phyloP scores from a whole-genome alignment of 805 yeast species.

The Pichia sporocuriosa region DNA sequence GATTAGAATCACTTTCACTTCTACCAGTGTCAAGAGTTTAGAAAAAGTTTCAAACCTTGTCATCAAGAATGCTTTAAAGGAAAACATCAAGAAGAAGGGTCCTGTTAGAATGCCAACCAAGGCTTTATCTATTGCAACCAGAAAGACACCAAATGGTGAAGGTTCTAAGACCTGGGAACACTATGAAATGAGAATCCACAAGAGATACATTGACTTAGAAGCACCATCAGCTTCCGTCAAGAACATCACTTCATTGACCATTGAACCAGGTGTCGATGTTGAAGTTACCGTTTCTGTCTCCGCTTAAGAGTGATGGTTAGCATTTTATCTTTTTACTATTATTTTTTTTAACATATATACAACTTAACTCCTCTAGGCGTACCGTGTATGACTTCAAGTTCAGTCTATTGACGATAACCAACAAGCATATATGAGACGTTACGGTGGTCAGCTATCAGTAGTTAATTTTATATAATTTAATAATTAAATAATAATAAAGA shows the following conservation, averaged over 20 bases:
- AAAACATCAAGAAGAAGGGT: slow-evolving; percentile 89
- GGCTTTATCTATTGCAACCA: slow-evolving; percentile 95
- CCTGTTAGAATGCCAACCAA: slow-evolving; percentile 99
- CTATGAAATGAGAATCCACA: slow-evolving; percentile 99
- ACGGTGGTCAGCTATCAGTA: slow-evolving; percentile 56
- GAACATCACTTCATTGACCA: slow-evolving; percentile 95
- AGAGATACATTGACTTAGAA: slow-evolving; percentile 97
- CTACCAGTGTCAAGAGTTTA: slow-evolving; percentile 97
- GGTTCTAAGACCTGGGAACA: slow-evolving; percentile 99
- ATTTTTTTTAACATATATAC: no score
- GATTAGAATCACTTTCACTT: slow-evolving; percentile 98
- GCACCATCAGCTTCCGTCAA: slow-evolving; percentile 92
- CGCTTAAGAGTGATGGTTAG: no score
- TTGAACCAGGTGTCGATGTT: slow-evolving; percentile 99
- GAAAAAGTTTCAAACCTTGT: slow-evolving; percentile 94
- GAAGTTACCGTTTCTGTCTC: slow-evolving; percentile 90
- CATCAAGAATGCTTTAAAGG: slow-evolving; percentile 76
- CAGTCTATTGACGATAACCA: slow-evolving; percentile 9
- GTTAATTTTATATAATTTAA: slow-evolving; percentile 17
- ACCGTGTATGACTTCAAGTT: slow-evolving; percentile 38
- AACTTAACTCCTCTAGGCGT: slow-evolving; percentile 58
- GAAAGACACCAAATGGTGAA: slow-evolving; percentile 99
- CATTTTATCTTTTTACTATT: slow-evolving; percentile 14
- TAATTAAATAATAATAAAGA: not conserved
- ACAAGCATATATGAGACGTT: slow-evolving; percentile 39